Conservation (phyloP, 371 early-diverging fungal species). For the Apophysomyces elegans region DNA sequence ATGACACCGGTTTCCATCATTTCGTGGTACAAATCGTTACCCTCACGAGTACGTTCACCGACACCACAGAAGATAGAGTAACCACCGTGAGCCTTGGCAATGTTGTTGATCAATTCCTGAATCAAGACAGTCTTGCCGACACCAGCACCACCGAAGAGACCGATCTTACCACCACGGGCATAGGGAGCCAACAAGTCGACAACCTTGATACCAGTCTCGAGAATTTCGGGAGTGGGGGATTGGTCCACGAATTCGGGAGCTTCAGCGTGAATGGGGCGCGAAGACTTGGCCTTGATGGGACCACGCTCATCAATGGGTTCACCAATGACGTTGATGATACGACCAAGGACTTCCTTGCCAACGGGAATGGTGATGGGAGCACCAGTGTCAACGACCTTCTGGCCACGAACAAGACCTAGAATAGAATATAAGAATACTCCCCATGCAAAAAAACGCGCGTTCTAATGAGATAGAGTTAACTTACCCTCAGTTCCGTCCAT, state of each 20-base stretch:
- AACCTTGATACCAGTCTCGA: slow-evolving; percentile 97
- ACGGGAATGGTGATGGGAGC: slow-evolving; percentile 94
- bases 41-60: slow-evolving; percentile 98
- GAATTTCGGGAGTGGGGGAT: slow-evolving; percentile 81
- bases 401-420: slow-evolving; percentile 97
- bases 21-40: slow-evolving; percentile 98
- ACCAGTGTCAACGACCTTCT: slow-evolving; percentile 94
- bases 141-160: slow-evolving; percentile 99
- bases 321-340: slow-evolving; percentile 98
- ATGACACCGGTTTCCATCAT: slow-evolving; percentile 96
- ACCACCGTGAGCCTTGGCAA: slow-evolving; percentile 94
- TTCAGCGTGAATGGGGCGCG: slow-evolving; percentile 90
- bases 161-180: slow-evolving; percentile 98
- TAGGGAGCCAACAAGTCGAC: slow-evolving; percentile 98
- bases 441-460: neutral
- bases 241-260: slow-evolving; percentile 97
- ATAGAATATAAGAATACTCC: slow-evolving; percentile 9
- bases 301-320: slow-evolving; percentile 98
- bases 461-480: neutral
- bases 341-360: slow-evolving; percentile 94
- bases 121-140: slow-evolving; percentile 99
- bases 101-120: slow-evolving; percentile 96
- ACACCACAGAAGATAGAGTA: slow-evolving; percentile 98
- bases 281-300: slow-evolving; percentile 90
- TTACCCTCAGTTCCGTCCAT: slow-evolving; percentile 91